These are phyloP conservation scores for Chimonanthus salicifolius DNA, from an alignment of 164 flowering plant genomes.

Conservation along the genomic window DNA sequence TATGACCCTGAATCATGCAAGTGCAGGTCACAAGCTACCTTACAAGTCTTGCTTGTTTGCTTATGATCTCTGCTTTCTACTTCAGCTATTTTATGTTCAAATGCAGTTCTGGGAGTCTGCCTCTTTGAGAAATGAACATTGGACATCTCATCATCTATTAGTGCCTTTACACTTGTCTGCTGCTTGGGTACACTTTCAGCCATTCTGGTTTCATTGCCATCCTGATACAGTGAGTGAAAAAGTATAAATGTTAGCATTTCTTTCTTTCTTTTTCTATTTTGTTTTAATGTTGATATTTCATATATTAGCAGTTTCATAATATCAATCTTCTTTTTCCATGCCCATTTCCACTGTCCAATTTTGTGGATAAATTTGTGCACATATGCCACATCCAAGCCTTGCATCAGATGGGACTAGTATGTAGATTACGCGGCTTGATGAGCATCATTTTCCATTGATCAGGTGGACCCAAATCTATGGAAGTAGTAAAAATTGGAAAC, in stretches of 20 bases:
- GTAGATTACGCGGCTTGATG: neutral
- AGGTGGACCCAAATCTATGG: neutral
- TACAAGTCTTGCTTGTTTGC: constrained; percentile 23
- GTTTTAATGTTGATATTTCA: neutral
- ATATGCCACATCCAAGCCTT: neutral
- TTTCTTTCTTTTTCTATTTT: too few species aligned
- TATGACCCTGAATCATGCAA: constrained; percentile 20
- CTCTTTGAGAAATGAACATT: constrained; percentile 31
- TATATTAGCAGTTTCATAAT: neutral
- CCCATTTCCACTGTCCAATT: neutral
- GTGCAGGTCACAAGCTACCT: constrained; percentile 30
- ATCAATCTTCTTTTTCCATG: too few species aligned
- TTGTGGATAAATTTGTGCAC: too few species aligned
- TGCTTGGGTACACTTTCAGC: constrained; percentile 21
- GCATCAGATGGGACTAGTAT: neutral
- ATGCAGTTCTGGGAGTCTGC: constrained; percentile 11
- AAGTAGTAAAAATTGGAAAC: neutral
- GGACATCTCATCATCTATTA: constrained; percentile 76
- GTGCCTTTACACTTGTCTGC: constrained; percentile 70
- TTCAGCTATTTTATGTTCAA: constrained; percentile 13
- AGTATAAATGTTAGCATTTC: too few species aligned
- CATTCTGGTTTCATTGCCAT: constrained; percentile 24
- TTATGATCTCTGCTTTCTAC: constrained; percentile 22
- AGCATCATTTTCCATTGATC: neutral
- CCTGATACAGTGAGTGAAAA: constrained; percentile 27